Conservation (phyloP, 1,284 basidiomycete species). For the Ceratobasidium sp. region DNA sequence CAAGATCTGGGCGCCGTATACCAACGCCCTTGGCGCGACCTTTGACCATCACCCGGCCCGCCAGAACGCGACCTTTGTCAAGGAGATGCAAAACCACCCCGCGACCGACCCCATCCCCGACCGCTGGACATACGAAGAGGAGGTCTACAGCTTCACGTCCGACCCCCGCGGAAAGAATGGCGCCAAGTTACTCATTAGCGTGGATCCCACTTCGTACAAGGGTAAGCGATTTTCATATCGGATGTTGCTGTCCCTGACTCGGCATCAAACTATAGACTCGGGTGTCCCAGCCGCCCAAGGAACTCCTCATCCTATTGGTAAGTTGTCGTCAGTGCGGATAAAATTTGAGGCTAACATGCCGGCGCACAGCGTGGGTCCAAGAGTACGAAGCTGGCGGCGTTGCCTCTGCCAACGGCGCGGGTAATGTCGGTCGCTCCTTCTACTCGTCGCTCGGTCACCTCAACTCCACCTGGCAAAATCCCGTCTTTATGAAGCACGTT, state of each 20-base stretch:
- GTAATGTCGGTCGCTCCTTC: slow-evolving; percentile 71
- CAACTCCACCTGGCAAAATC: slow-evolving; percentile 56
- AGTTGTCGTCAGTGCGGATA: neutral
- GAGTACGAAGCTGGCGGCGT: slow-evolving; percentile 68
- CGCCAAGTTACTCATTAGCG: slow-evolving; percentile 72
- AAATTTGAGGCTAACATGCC: slow-evolving; percentile 33
- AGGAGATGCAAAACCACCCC: slow-evolving; percentile 70
- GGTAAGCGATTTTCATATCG: slow-evolving; percentile 57
- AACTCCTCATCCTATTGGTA: slow-evolving; percentile 71
- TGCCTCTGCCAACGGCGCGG: slow-evolving; percentile 55
- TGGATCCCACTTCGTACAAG: slow-evolving; percentile 72
- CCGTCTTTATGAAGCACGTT: slow-evolving; percentile 58
- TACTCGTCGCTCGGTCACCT: slow-evolving; percentile 81
- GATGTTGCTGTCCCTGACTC: neutral
- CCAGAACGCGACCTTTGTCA: slow-evolving; percentile 63
- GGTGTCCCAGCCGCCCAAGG: slow-evolving; percentile 60
- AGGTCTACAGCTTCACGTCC: slow-evolving; percentile 82
- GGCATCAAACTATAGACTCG: neutral
- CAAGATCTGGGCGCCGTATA: slow-evolving; percentile 58
- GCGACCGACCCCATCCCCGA: slow-evolving; percentile 71
- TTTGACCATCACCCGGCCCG: slow-evolving; percentile 57
- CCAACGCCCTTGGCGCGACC: slow-evolving; percentile 66
- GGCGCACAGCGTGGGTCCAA: slow-evolving; percentile 77
- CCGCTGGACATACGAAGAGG: slow-evolving; percentile 71
- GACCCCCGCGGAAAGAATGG: slow-evolving; percentile 72